A percentile compares a stretch with the other conserved stretches of the same genome.
Conservation (phyloP, 371 early-diverging fungal species). For the Apophysomyces sp. region DNA sequence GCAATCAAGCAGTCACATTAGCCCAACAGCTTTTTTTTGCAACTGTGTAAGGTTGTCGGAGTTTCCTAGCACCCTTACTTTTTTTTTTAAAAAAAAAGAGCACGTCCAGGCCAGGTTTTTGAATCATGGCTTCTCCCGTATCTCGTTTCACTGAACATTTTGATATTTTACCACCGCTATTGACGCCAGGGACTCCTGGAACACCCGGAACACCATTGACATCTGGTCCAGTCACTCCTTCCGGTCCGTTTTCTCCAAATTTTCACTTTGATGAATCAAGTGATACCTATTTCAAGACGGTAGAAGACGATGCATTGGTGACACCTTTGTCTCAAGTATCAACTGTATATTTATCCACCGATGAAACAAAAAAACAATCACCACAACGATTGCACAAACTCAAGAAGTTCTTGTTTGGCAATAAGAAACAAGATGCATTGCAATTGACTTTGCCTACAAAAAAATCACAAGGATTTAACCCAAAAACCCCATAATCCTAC, state of each 20-base stretch:
- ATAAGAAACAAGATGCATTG: neutral
- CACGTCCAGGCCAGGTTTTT: neutral
- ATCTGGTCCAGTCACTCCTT: slow-evolving; percentile 95
- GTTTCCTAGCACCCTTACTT: neutral
- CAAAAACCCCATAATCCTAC: neutral
- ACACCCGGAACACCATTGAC: slow-evolving; percentile 96
- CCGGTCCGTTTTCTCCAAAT: slow-evolving; percentile 11
- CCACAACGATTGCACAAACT: neutral
- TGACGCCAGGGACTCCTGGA: slow-evolving; percentile 91
- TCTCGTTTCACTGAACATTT: slow-evolving; percentile 25
- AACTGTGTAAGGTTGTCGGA: neutral
- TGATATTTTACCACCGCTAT: neutral
- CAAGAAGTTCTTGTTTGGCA: neutral
- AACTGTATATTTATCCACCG: neutral
- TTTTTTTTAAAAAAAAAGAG: neutral
- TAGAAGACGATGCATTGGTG: neutral
- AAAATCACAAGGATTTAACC: neutral
- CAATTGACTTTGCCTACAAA: neutral
- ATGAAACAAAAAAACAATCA: neutral
- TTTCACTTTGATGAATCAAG: neutral
- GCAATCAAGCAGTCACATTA: too few species aligned
- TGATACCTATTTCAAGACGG: neutral
- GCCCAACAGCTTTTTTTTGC: too few species aligned
- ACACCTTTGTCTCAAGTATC: neutral
- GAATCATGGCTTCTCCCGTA: slow-evolving; percentile 6